phyloP scores from a whole-genome alignment of 2,329 filamentous ascomycete genomes.

The Fusarium avenaceum region DNA sequence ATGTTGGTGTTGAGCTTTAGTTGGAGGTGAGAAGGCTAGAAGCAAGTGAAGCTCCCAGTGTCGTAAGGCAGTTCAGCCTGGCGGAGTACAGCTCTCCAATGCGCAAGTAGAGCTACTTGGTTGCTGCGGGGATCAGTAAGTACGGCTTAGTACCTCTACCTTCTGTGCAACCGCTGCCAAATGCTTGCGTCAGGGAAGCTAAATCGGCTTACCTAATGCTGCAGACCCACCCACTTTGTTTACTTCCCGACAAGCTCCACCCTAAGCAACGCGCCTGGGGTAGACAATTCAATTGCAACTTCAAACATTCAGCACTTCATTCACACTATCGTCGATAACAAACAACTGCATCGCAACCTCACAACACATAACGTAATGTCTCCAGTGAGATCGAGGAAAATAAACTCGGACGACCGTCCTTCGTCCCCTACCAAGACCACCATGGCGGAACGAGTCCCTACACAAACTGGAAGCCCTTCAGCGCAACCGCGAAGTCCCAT shows the following conservation, averaged over 20 bases:
- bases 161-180: constrained; percentile 4
- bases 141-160: constrained; percentile 37
- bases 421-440: constrained; percentile 37
- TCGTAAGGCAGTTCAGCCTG: constrained; percentile 65
- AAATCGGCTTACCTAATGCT: constrained; percentile 47
- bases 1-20: constrained; percentile 43
- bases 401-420: constrained; percentile 46
- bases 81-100: constrained; percentile 44
- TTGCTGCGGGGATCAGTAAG: not conserved
- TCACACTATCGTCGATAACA: constrained; percentile 23
- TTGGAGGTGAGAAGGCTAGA: constrained; percentile 49
- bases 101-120: constrained; percentile 44
- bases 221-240: constrained; percentile 44
- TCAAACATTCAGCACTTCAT: constrained; percentile 21
- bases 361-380: constrained; percentile 57
- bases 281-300: constrained; percentile 34
- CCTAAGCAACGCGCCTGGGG: constrained; percentile 42
- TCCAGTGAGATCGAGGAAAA: constrained; percentile 58
- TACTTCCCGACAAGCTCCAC: constrained; percentile 47
- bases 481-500: constrained; percentile 69
- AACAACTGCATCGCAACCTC: constrained; percentile 27
- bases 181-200: constrained; percentile 45
- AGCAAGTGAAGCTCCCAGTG: constrained; percentile 49
- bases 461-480: constrained; percentile 51
- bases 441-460: constrained; percentile 43